A percentile compares a stretch with the other conserved stretches of the same genome.
phyloP scores from a whole-genome alignment of 1,284 basidiomycete genomes.

The Ustilago crameri region DNA sequence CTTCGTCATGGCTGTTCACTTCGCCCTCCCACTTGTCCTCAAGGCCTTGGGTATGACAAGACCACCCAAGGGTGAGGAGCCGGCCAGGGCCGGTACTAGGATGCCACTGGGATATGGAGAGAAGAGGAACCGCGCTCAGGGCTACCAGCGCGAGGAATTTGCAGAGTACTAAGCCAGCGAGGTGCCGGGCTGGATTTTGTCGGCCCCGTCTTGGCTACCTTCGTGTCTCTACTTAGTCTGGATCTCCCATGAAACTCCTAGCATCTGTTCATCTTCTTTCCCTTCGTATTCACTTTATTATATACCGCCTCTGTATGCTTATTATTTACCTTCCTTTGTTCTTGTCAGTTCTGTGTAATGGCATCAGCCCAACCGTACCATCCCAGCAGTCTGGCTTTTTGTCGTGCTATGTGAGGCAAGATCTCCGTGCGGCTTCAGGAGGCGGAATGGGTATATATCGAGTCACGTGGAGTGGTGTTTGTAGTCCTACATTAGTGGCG shows the following conservation, averaged over 20 bases:
- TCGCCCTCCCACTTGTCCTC: conserved; percentile 49
- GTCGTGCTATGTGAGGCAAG: too few species aligned
- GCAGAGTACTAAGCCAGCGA: conserved; percentile 15
- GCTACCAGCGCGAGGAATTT: conserved; percentile 26
- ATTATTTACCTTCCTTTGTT: neutral
- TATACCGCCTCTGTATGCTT: neutral
- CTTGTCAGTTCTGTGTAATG: neutral
- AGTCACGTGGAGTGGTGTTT: too few species aligned
- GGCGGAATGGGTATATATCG: too few species aligned
- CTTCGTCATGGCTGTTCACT: conserved; percentile 62
- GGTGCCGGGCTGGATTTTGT: neutral
- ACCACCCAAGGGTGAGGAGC: conserved; percentile 36
- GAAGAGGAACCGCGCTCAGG: conserved; percentile 11
- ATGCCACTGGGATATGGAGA: conserved; percentile 32
- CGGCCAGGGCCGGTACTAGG: neutral
- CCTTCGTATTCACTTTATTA: neutral
- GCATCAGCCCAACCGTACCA: neutral
- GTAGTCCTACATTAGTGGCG: too few species aligned
- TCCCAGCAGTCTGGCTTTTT: too few species aligned
- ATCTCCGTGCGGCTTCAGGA: too few species aligned
- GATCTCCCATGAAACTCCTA: too few species aligned
- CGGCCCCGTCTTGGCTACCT: neutral
- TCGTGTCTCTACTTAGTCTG: neutral
- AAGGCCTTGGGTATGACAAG: conserved; percentile 52
- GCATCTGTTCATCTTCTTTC: too few species aligned